A percentile compares a stretch with the other conserved stretches of the same genome.
Evolutionary conservation across 2,329 filamentous ascomycete species (phyloP).

Genomic region (Colletotrichum euphorbiae): DNA sequence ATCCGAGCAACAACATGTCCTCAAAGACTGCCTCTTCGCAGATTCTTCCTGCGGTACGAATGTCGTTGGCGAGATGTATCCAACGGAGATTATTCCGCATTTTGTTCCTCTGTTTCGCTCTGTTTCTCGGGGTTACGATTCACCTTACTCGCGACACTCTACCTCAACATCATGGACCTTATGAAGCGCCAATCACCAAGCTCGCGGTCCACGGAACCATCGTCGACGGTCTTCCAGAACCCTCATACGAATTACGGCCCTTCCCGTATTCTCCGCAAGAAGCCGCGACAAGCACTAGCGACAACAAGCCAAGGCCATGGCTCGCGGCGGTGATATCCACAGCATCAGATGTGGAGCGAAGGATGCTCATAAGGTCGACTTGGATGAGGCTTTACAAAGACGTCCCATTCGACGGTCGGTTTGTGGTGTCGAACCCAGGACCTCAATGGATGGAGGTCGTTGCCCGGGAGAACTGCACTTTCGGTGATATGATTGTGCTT

Average conservation of each 20-base stretch:
- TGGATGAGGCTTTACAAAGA: conserved; percentile 49
- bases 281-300: not conserved
- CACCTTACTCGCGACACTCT: conserved; percentile 19
- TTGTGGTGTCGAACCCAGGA: conserved; percentile 49
- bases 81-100: conserved; percentile 29
- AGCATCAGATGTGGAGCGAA: conserved; percentile 45
- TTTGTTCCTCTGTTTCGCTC: conserved; percentile 13
- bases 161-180: conserved; percentile 32
- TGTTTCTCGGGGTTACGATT: conserved; percentile 20
- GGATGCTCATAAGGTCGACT: conserved; percentile 48
- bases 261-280: conserved; percentile 45
- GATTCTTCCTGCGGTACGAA: conserved; percentile 17
- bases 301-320: conserved; percentile 42
- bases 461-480: conserved; percentile 48
- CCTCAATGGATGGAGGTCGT: conserved; percentile 44
- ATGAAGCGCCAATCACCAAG: conserved; percentile 28
- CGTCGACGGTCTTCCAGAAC: conserved; percentile 24
- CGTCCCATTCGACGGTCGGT: conserved; percentile 46
- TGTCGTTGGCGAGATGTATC: conserved; percentile 17
- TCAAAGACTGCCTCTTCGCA: conserved; percentile 14
- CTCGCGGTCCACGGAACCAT: conserved; percentile 35
- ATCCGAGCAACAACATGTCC: conserved; percentile 17
- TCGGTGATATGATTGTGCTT: conserved; percentile 50
- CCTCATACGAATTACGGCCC: conserved; percentile 40
- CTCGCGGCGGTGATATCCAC: conserved; percentile 47